These are phyloP conservation scores for Pseudogymnoascus sp. DNA, from an alignment of 2,329 filamentous ascomycete genomes.

Conservation along the genomic window DNA sequence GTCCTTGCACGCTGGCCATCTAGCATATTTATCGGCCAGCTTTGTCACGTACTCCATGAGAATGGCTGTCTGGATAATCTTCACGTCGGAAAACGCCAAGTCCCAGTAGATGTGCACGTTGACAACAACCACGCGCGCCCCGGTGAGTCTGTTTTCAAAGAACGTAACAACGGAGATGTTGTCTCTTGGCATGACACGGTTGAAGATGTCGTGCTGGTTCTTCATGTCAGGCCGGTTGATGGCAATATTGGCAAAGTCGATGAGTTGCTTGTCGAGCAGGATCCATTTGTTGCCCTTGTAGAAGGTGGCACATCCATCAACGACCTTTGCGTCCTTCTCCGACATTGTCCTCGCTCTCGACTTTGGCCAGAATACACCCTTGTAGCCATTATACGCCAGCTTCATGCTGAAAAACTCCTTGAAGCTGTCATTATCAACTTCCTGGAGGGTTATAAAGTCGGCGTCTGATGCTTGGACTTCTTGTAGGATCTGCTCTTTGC, in stretches of 20 bases:
- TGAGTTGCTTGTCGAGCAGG: slow-evolving; percentile 83
- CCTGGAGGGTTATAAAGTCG: slow-evolving; percentile 88
- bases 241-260: slow-evolving; percentile 85
- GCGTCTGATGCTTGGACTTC: slow-evolving; percentile 73
- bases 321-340: slow-evolving; percentile 77
- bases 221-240: slow-evolving; percentile 97
- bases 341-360: slow-evolving; percentile 85
- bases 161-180: slow-evolving; percentile 90
- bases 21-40: slow-evolving; percentile 75
- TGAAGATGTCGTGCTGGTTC: slow-evolving; percentile 94
- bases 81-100: slow-evolving; percentile 82
- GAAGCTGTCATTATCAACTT: slow-evolving; percentile 87
- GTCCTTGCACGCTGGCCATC: slow-evolving; percentile 72
- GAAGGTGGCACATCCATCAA: slow-evolving; percentile 95
- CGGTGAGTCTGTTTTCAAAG: slow-evolving; percentile 83
- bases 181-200: slow-evolving; percentile 96
- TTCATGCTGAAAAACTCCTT: slow-evolving; percentile 85
- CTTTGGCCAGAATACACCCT: slow-evolving; percentile 88
- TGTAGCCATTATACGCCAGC: slow-evolving; percentile 81
- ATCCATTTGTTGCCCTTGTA: slow-evolving; percentile 95
- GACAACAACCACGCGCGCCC: slow-evolving; percentile 83
- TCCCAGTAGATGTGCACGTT: slow-evolving; percentile 97
- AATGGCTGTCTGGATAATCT: slow-evolving; percentile 91
- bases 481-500: slow-evolving; percentile 71
- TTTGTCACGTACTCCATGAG: slow-evolving; percentile 87